Base-by-base conservation (phyloP, 768 basidiomycete species). In the Boletales sp. region DNA sequence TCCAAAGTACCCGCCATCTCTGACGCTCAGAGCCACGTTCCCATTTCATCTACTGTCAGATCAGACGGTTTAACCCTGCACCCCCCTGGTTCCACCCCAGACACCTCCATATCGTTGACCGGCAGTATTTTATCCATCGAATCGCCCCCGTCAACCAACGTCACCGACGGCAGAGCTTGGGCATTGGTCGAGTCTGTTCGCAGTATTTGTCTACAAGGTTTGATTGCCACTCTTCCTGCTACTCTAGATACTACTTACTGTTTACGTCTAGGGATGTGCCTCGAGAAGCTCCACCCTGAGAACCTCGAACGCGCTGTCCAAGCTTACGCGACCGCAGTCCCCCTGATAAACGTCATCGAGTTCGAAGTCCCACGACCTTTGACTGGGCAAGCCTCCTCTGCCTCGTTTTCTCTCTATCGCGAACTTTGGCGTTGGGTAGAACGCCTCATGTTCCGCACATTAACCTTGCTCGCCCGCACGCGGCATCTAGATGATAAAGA, bases 371-470 rank as follows among this genome's bases (percentile, higher is more conserved):
- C 72, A 15, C 66, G 58, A 33, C 48, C 67, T 36, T 64, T 61
- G 25, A 61, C 57, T 44, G 55, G 49, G 56, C 64, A 56, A 44
- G 28, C 41, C 1, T 62, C 46, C 50, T 62, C 30, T 70, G 69
- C 78, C 3, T 74, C 83, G 5, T 92, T 92, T 58, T 63, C 71
- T 4, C 77, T 77, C 41, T 83, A 87, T 48, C 85, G 87, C 8
- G 94, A 97, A 59, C 74, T 94, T 10, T 93, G 90, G 76, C 77
- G 92, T 44, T 94, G 90, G 88, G 74, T 81, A 3, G 91, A 95
- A 58, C 77, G 83, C 17, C 74, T 90, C 19, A 71, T 94, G n/a
- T 87, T 88, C 73, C 80, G 94, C n/a, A 84, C 83, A 2, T 76
- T 89, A 38, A 71, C 88, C 2, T 67, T 92, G 0, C 78, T 83